Percentiles rank a stretch among this genome's conserved stretches.
Evolutionary conservation across 352 stramenopile species (phyloP).

Genomic region (Phytophthora constricta): DNA sequence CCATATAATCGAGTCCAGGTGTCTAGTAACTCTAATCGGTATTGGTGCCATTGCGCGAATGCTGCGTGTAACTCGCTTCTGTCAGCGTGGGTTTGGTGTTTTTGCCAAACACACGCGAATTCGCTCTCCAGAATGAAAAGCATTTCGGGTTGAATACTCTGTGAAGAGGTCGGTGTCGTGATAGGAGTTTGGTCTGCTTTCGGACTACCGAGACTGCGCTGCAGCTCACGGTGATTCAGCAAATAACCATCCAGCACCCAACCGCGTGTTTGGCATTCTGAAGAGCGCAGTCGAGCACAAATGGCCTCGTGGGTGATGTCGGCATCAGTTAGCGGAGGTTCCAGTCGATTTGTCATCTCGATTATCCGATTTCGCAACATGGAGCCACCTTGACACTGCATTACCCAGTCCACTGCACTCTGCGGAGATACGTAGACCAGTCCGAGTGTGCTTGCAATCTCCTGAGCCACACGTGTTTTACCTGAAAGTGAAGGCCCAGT

Average conservation of each 20-base stretch:
- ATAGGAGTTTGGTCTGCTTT: not conserved
- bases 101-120: slow-evolving; percentile 38
- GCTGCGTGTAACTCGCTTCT: slow-evolving; percentile 20
- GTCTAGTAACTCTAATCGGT: slow-evolving; percentile 55
- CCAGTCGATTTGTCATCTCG: slow-evolving; percentile 11
- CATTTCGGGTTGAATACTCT: slow-evolving; percentile 51
- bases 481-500: slow-evolving; percentile 41
- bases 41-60: slow-evolving; percentile 51
- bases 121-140: slow-evolving; percentile 58
- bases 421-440: slow-evolving; percentile 59
- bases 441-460: slow-evolving; percentile 35
- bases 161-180: not conserved
- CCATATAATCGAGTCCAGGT: slow-evolving; percentile 57
- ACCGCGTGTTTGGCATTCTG: slow-evolving; percentile 62
- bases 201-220: slow-evolving; percentile 27
- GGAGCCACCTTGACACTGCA: slow-evolving; percentile 57
- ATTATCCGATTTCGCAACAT: slow-evolving; percentile 30
- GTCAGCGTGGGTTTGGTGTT: slow-evolving; percentile 6
- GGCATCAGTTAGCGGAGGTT: slow-evolving; percentile 26
- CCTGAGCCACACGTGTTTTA: slow-evolving; percentile 43
- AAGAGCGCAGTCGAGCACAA: slow-evolving; percentile 50
- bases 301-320: slow-evolving; percentile 45
- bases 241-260: slow-evolving; percentile 75
- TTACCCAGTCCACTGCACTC: slow-evolving; percentile 57
- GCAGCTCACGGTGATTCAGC: slow-evolving; percentile 35